Evolutionary conservation across 2,329 filamentous ascomycete species (phyloP), one percentile per base, ranked within the genome.

Genomic region (Leptographium radiaticola): DNA sequence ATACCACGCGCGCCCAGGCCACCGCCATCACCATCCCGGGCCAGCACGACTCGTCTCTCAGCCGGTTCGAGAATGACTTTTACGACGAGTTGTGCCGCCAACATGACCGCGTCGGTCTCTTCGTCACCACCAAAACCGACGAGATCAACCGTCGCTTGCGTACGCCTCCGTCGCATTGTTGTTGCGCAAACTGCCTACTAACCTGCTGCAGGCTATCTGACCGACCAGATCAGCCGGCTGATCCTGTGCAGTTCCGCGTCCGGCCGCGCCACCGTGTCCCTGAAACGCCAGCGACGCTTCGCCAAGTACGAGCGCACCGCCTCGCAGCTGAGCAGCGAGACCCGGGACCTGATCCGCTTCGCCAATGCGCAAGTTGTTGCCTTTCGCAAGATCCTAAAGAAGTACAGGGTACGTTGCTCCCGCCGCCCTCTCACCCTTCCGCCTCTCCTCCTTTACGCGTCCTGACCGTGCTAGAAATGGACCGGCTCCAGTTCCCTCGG

Each of bases 311-410:
- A 79, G 59, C 69, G 72, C 18, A 71, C 76, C 18, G 63, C 78
- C 3, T 65, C 76, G 43, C 70, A 71, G 53, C 86, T 84, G 58
- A 82, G 83, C 47, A 79, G 87, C 59, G 87, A 93, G 58, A 81
- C 88, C 53, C 76, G 79, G 53, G 78, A 79, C 6, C 72, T 93
- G 7, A 77, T 80, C 39, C 80, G 87, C 44, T 94, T 91, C 61
- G 79, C 84, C 58, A 75, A 78, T 56, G 84, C 85, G 2, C 88
- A 94, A 64, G 75, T 83, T 11, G 79, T 84, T 6, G 88, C 85
- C 5, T 90, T 94, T 62, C 79, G 80, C 53, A 94, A 94, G 69
- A 83, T 94, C 40, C 71, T 90, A 38, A 93, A 62, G 66, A 94
- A 94, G 65, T 91, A 93, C 69, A 78, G 75, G 72, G 79, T 80